A percentile compares a stretch with the other conserved stretches of the same genome.
These are phyloP conservation scores for Lactuca sativa DNA, from an alignment of 129 eudicot species.

Conservation along the genomic window DNA sequence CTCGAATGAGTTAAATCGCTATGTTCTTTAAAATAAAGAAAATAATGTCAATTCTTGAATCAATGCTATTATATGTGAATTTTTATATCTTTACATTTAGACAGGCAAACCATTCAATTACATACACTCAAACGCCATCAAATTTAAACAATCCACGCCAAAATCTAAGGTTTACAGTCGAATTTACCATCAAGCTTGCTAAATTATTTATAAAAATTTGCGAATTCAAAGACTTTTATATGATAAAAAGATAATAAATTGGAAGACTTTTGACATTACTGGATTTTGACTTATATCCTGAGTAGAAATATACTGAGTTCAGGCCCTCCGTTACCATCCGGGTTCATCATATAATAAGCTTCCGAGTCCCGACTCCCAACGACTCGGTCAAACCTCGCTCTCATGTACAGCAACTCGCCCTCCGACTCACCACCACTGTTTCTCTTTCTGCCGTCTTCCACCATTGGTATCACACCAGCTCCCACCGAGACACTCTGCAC, in stretches of 20 bases:
- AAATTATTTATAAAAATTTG: too few species aligned
- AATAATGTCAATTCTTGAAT: too few species aligned
- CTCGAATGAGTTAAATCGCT: too few species aligned
- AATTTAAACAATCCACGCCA: too few species aligned
- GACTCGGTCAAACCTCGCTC: conserved; percentile 87
- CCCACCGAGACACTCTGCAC: conserved; percentile 81
- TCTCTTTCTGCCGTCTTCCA: conserved; percentile 50
- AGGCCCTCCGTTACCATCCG: conserved; percentile 80
- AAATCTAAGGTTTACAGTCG: too few species aligned
- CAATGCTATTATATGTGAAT: too few species aligned
- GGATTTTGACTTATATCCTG: conserved; percentile 32
- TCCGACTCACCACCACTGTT: conserved; percentile 31
- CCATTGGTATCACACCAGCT: conserved; percentile 92
- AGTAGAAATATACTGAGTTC: conserved; percentile 84
- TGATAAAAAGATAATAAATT: neutral
- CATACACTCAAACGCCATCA: too few species aligned
- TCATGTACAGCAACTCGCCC: conserved; percentile 92
- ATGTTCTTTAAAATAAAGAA: too few species aligned
- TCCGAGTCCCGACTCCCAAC: conserved; percentile 96
- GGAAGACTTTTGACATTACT: conserved; percentile 3
- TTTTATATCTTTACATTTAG: too few species aligned
- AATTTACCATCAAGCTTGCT: too few species aligned
- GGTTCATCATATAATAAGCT: conserved; percentile 94
- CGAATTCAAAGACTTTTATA: too few species aligned
- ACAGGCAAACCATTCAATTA: too few species aligned